Base-by-base conservation (phyloP, 352 stramenopile genomes). In the Pythium brachiatum region DNA sequence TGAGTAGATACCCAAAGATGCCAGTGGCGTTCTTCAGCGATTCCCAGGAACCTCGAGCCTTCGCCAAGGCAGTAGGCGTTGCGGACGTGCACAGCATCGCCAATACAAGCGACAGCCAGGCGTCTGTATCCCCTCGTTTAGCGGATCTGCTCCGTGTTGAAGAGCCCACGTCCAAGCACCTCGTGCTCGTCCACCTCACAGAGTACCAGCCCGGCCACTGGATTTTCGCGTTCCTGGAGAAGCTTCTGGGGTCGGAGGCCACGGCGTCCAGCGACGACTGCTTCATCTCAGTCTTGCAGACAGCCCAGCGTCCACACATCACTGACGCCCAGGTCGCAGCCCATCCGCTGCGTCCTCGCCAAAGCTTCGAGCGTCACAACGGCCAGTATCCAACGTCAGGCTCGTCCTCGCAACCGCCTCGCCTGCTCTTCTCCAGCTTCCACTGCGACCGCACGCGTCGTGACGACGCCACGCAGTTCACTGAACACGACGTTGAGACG, bases 281-380 rank as follows among this genome's bases (percentile, higher is more conserved):
- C 53, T 66, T 78, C 31, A 75, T 90, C 26, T 72, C 79, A 0
- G 60, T 89, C 8, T 62, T 89, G 4, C 78, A 77, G n/a, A 70
- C 60, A 9, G 67, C 62, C 56, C 60, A 31, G 36, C 57, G 41
- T 53, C 67, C 57, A 18, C 62, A 64, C 32, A 31, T 11, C 7
- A 43, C 51, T 7, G 48, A 67, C 16, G 18, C 26, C 60, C 0
- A 55, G 39, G 20, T 41, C 26, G 36, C 62, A 18, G 18, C 66
- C 12, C 79, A 89, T 48, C 72, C 74, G 21, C 73, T 92, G 18
- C 79, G 76, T 18, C 84, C 84, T 1, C 75, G 74, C 26, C 84
- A 94, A 60, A 92, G 80, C 64, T 81, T 75, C 57, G 62, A 80
- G 31, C 89, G 89, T 47, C 75, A 79, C 61, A 65, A 83, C 32